A percentile compares a stretch with the other conserved stretches of the same genome.
These are phyloP conservation scores for Corylus americana DNA, from an alignment of 306 rosid species.

Conservation along the genomic window DNA sequence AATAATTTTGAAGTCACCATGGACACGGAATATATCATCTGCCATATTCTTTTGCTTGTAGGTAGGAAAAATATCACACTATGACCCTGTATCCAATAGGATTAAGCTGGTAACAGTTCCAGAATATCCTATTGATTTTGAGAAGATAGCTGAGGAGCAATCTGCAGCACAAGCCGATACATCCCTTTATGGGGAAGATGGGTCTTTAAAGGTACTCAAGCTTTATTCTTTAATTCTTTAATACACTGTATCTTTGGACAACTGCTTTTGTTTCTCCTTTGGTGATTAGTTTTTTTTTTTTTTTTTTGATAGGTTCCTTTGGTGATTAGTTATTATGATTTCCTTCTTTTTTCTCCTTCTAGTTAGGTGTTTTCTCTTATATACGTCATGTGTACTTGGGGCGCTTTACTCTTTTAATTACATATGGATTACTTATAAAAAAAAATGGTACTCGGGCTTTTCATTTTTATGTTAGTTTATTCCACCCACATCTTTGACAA, in stretches of 20 bases:
- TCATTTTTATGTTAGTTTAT: background rate
- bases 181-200: conserved; percentile 71
- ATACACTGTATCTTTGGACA: too few species aligned
- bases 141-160: conserved; percentile 49
- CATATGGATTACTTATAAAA: too few species aligned
- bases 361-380: too few species aligned
- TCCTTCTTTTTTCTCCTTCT: too few species aligned
- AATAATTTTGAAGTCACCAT: conserved; percentile 17
- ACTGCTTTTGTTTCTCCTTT: too few species aligned
- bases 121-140: conserved; percentile 69
- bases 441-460: conserved; percentile 50
- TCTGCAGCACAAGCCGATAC: conserved; percentile 47
- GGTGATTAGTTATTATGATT: too few species aligned
- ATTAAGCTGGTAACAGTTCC: conserved; percentile 58
- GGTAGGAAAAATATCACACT: conserved; percentile 75
- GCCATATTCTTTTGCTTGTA: conserved; percentile 34
- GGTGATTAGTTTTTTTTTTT: too few species aligned
- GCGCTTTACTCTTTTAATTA: too few species aligned
- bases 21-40: conserved; percentile 14
- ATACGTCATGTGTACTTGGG: too few species aligned
- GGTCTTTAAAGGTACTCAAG: conserved; percentile 76
- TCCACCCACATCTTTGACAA: background rate
- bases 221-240: background rate
- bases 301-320: too few species aligned
- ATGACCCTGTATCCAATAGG: conserved; percentile 51